Conservation (phyloP, 441 rosid species). For the Aleurites moluccanus region DNA sequence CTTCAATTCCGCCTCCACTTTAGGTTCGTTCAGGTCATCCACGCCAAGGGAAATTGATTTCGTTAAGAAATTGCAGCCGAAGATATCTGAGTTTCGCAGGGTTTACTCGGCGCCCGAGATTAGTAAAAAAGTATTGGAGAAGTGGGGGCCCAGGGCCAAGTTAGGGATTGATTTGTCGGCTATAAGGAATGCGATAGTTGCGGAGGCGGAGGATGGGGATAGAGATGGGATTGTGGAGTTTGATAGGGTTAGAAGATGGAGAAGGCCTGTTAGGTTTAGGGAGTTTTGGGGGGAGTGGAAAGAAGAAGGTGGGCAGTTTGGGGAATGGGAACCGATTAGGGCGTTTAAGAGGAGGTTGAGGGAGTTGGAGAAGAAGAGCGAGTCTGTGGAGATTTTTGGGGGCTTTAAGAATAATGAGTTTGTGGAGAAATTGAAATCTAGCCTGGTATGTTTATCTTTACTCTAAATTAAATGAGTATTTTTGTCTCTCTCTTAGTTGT, state of each 20-base stretch:
- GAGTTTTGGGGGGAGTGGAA: slow-evolving; percentile 49
- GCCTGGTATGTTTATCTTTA: slow-evolving; percentile 57
- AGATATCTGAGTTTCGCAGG: slow-evolving; percentile 81
- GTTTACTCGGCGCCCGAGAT: slow-evolving; percentile 94
- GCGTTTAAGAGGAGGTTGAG: slow-evolving; percentile 58
- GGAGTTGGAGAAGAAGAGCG: slow-evolving; percentile 79
- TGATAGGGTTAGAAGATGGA: slow-evolving; percentile 51
- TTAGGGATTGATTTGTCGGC: slow-evolving; percentile 78
- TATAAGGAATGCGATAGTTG: slow-evolving; percentile 72
- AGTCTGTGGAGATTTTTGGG: slow-evolving; percentile 54
- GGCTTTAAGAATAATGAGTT: slow-evolving; percentile 71
- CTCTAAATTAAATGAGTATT: neutral
- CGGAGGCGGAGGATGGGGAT: slow-evolving; percentile 51
- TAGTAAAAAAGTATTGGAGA: slow-evolving; percentile 81
- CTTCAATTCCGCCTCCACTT: slow-evolving; percentile 62
- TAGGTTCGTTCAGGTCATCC: slow-evolving; percentile 41
- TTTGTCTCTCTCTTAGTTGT: neutral
- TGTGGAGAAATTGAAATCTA: slow-evolving; percentile 78
- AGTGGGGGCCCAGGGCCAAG: slow-evolving; percentile 77
- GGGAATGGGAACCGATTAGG: slow-evolving; percentile 80
- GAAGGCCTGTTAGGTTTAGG: slow-evolving; percentile 46
- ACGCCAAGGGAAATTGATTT: slow-evolving; percentile 63
- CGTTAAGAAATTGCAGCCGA: slow-evolving; percentile 87
- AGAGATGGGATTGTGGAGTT: slow-evolving; percentile 43
- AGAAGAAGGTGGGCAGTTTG: slow-evolving; percentile 45